Percentiles rank a stretch among this genome's conserved stretches.
Conservation (phyloP, 2,329 filamentous ascomycete genomes). For the Claviceps pazoutovae region DNA sequence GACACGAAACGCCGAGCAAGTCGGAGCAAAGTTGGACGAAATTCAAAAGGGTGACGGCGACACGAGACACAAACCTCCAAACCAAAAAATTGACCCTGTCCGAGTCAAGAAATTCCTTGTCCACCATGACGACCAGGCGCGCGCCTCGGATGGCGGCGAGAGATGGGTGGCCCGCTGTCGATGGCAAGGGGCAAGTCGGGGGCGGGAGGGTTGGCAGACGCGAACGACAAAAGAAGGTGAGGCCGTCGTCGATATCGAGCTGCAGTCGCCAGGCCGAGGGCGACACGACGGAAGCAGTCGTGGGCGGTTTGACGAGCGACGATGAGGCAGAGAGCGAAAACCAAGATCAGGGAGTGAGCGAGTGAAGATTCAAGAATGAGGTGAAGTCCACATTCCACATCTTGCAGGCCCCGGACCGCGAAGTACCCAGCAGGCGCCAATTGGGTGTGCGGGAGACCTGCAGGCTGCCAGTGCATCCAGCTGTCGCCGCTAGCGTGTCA, state of each 20-base stretch:
- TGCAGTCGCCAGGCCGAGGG: conserved; percentile 2
- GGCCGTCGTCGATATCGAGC: neutral
- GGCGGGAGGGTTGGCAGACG: neutral
- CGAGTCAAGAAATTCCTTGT: conserved; percentile 49
- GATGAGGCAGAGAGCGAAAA: conserved; percentile 5
- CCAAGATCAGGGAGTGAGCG: conserved; percentile 9
- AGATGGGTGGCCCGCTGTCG: conserved; percentile 9
- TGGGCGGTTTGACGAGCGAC: neutral
- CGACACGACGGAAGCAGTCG: neutral
- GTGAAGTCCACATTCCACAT: conserved; percentile 10
- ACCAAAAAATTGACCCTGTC: conserved; percentile 57
- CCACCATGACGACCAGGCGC: conserved; percentile 28
- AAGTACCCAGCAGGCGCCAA: neutral
- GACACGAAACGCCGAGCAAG: neutral
- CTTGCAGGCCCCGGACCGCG: neutral
- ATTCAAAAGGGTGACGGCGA: conserved; percentile 8
- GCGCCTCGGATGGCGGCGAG: conserved; percentile 20
- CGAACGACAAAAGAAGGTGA: neutral
- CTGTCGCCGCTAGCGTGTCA: neutral
- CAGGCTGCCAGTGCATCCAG: neutral
- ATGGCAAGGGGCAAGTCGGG: neutral
- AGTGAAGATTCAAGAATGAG: conserved; percentile 15
- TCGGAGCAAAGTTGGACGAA: neutral
- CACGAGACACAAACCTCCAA: conserved; percentile 45
- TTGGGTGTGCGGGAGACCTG: neutral